Base-by-base conservation (phyloP, 192 early-diverging fungal species). In the Radiomyces spectabilis region DNA sequence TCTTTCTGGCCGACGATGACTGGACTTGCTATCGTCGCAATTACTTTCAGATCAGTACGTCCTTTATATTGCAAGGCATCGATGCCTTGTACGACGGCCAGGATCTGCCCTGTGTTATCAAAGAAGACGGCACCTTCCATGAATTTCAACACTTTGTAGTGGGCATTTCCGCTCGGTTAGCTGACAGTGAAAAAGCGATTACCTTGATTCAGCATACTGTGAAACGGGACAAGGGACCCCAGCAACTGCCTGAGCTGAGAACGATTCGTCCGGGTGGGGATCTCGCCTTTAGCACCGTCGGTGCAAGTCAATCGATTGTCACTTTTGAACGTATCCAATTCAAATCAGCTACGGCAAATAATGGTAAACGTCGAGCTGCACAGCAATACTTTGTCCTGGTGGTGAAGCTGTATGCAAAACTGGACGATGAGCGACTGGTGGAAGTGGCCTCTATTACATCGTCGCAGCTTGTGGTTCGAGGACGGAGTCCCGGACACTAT, bases 291-390 rank as follows among this genome's bases (percentile, higher is more conserved):
- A 61, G 59, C 15, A 48, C 58, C 4, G 50, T 60, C 2, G 55
- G 54, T 35, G 53, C 44, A 47, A 69, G 55, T 46, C 65, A 76
- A 41, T 69, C 61, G 33, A 60, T 78, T 0, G 85, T 80, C 0
- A 85, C 86, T 24, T 96, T 90, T 63, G 91, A 96, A 43, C 79
- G 94, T 8, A 69, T 96, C 13, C 94, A 96, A 74, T 96, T 96
- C 79, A 95, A 95, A 61, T 81, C 85, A 0, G 92, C 92, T 21
- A 96, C 94, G 0, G 88, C 88, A 27, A 96, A 95, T 67, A 95
- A 92, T 58, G 88, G 89, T 40, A 88, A 89, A 61, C 79, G 91
- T 32, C 71, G 85, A 15, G 88, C 87, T n/a, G 86, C 91, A 1
- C 94, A 96, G 65, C 94, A 96, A 65, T 94, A 89, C 68, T 90